Percentiles rank a stretch among this genome's conserved stretches.
These are phyloP conservation scores for Podila epigama DNA, from an alignment of 192 early-diverging fungal genomes.

Conservation along the genomic window DNA sequence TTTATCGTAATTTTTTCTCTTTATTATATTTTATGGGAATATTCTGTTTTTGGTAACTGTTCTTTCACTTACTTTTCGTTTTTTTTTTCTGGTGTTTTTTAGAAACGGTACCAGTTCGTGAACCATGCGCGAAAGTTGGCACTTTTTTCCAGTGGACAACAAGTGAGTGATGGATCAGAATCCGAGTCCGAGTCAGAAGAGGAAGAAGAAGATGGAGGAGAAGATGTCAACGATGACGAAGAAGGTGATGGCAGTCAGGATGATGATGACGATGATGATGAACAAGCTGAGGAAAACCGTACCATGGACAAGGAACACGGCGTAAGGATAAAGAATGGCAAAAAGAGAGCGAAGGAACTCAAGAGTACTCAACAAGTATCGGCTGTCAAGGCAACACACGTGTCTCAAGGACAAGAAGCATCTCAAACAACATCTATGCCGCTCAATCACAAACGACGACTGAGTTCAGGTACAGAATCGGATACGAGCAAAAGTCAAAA, in stretches of 20 bases:
- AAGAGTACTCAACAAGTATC: background rate
- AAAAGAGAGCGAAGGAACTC: conserved; percentile 25
- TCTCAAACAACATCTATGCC: background rate
- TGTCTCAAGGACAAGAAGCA: background rate
- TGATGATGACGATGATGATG: conserved; percentile 12
- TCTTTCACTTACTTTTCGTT: background rate
- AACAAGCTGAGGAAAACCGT: conserved; percentile 15
- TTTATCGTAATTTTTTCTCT: background rate
- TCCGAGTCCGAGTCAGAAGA: conserved; percentile 29
- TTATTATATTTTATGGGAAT: background rate
- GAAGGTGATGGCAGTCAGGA: conserved; percentile 17
- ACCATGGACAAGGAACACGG: conserved; percentile 1
- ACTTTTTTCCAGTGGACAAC: conserved; percentile 42
- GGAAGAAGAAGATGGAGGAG: conserved; percentile 15
- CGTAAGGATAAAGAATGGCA: background rate
- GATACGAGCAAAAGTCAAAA: conserved; percentile 12
- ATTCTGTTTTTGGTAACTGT: conserved; percentile 3
- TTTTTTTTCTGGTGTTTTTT: background rate
- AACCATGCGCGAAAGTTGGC: conserved; percentile 56
- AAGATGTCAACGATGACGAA: conserved; percentile 19
- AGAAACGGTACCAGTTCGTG: conserved; percentile 53
- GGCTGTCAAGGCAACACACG: background rate
- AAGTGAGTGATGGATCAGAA: conserved; percentile 22
- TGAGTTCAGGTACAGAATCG: conserved; percentile 36
- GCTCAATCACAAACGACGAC: conserved; percentile 24